Base-by-base conservation (phyloP, 208 protist species). In the Acanthamoeba polyphaga region DNA sequence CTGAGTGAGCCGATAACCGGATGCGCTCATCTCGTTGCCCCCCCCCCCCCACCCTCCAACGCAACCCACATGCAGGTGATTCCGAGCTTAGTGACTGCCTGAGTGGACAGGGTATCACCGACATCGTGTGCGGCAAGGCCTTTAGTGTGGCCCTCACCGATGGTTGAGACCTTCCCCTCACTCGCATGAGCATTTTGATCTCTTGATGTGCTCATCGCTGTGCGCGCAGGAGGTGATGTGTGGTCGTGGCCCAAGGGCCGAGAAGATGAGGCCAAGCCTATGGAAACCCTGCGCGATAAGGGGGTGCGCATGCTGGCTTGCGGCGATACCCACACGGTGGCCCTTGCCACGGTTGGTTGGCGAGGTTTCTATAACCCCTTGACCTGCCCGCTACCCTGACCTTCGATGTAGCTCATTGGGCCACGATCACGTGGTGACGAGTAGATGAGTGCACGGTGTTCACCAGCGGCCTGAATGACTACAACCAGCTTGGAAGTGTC, bases 391-490 rank as follows among this genome's bases (percentile, higher is more conserved):
- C n/a, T 43, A 43, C 17, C 1, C 3, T 9, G 19, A 12, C 2
- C 32, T 22, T 78, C 10, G n/a, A 10, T 43, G n/a, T 43, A 49
- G 15, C 15, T 49, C 43, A 49, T 49, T 49, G 29, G 32, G 13
- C 70, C 1, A 19, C 27, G 13, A 38, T 38, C 38, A 38, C 38
- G 3, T 22, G 2, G 15, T 32, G 17, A 7, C 24, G n/a, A 19
- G n/a, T n/a, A 78, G 70, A 78, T n/a, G n/a, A 46, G n/a, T 78
- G 70, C 70, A 78, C 70, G 34, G 70, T 78, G 27, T 78, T 78
- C 70, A 78, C 70, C 70, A 78, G 70, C 70, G 70, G 70, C 22
- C 27, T 32, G 70, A 78, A 78, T n/a, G 70, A 78, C 34, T 78
- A 78, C 12, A n/a, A n/a, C 70, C 70, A 78, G n/a, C 32, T 78